Conservation (phyloP, 2,329 filamentous ascomycete species). For the Verticillium albo-atrum region DNA sequence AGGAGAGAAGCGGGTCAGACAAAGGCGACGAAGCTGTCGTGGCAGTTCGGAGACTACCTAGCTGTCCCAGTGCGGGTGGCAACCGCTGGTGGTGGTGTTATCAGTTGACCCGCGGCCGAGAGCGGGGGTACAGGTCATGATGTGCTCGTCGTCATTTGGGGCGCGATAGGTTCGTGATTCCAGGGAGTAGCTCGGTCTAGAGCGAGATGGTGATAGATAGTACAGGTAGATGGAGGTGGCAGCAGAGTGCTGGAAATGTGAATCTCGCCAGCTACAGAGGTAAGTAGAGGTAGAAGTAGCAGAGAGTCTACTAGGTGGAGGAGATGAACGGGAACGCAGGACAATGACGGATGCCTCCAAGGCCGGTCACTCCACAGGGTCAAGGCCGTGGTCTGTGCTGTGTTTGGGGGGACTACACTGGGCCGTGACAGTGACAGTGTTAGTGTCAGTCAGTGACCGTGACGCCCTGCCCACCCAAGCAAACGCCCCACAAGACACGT, state of each 20-base stretch:
- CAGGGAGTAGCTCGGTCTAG: not conserved
- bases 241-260: not conserved
- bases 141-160: conserved; percentile 11
- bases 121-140: conserved; percentile 29
- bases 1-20: not conserved
- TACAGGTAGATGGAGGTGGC: not conserved
- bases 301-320: not conserved
- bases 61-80: not conserved
- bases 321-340: not conserved
- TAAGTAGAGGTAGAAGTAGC: not conserved
- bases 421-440: not conserved
- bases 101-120: conserved; percentile 28
- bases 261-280: not conserved
- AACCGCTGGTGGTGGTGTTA: conserved; percentile 21
- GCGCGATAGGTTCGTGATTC: not conserved
- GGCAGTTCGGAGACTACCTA: not conserved
- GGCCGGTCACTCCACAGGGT: not conserved
- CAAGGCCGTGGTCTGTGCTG: not conserved
- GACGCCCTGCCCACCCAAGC: not conserved
- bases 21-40: not conserved
- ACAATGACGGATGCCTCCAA: not conserved
- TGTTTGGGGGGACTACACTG: not conserved
- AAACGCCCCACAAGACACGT: not conserved
- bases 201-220: not conserved
- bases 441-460: not conserved